Base-by-base conservation (phyloP, 2,329 filamentous ascomycete species). In the Claviceps sp. region DNA sequence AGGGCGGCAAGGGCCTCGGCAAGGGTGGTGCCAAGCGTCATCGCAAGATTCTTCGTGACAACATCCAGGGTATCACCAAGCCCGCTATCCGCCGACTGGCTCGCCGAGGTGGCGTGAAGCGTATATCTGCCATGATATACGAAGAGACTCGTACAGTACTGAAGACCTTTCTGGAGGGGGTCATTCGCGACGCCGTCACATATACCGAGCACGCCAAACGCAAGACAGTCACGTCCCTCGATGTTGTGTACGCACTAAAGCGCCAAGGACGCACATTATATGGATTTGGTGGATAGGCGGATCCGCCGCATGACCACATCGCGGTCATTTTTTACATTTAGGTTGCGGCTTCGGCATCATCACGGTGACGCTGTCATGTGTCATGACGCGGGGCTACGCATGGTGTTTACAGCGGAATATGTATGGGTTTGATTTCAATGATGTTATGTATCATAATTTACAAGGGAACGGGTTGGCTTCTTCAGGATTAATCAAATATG, bases 31-130 rank as follows among this genome's bases (percentile, higher is more conserved):
- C 91, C 75, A 96, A 96, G 87, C 90, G 90, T 75, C 90, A 96
- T 77, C 85, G 90, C 69, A 96, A 96, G 87, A 96, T 96, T 79
- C 82, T 96, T 73, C 89, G 90, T 75, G 90, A 95, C 85, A 96
- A 95, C 86, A 96, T 96, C 70, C 90, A 95, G 78, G 90, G 90
- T 76, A 96, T 96, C 71, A 96, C 90, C 69, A 96, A 96, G 86
- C 90, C 90, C 66, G 90, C 90, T 65, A 96, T 96, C 74, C 86
- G 90, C 67, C 90, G 90, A 91, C 89, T 96, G 70, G 90, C 90
- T 60, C 90, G 90, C 76, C 89, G 90, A 93, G 90, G 90, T 74
- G 90, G 90, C 90, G 90, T 96, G 81, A 96, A 96, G 87, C 90
- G 90, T 95, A 96, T 96, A 68, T 95, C 89, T 66, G 90, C 90